Conservation (phyloP, 441 rosid genomes). For the Theobroma grandiflorum region DNA sequence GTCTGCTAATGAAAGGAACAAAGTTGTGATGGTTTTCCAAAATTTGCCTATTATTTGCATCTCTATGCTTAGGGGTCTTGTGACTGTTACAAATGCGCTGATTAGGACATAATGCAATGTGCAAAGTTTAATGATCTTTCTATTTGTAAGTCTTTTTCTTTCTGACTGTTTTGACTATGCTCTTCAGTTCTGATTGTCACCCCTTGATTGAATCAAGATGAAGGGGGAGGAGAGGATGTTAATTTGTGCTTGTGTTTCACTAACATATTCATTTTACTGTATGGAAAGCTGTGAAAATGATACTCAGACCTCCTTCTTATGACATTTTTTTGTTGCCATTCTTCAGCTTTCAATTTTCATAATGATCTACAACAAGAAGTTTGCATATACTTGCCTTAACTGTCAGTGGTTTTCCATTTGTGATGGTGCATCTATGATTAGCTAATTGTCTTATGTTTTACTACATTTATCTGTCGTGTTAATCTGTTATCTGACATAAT, state of each 20-base stretch:
- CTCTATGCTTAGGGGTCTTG: background rate
- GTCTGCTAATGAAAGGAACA: background rate
- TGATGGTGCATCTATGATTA: background rate
- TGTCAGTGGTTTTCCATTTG: background rate
- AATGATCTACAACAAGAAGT: background rate
- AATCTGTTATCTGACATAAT: background rate
- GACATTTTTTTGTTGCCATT: constrained; percentile 1
- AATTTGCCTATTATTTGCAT: background rate
- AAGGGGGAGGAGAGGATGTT: background rate
- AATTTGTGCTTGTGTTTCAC: background rate
- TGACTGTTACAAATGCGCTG: background rate
- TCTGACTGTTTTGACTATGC: background rate
- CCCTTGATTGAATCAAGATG: background rate
- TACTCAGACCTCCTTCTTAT: background rate
- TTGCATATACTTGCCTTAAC: background rate
- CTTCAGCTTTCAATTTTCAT: background rate
- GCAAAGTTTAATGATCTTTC: background rate
- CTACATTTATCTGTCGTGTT: background rate
- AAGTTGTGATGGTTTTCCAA: background rate
- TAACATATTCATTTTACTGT: background rate
- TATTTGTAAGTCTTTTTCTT: background rate
- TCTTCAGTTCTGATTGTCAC: background rate
- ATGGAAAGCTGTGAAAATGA: background rate
- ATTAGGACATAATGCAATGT: background rate
- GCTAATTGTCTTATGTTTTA: background rate